Evolutionary conservation across 2,329 filamentous ascomycete genomes (phyloP).

Genomic region (Aureobasidium subglaciale): DNA sequence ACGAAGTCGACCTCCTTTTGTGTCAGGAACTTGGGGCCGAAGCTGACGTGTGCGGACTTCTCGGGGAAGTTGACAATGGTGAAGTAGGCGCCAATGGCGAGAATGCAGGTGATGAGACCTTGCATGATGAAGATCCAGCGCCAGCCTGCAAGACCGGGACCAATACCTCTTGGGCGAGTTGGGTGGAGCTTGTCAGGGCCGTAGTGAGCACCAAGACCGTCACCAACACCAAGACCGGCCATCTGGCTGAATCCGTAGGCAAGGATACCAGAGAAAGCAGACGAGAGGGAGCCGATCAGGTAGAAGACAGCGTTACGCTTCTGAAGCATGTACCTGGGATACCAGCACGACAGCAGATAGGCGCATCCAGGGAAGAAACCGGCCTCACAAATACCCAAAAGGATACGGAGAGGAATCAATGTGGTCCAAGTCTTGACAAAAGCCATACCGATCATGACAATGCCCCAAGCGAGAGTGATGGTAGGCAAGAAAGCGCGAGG

Average conservation of each 20-base stretch:
- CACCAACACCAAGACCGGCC: slow-evolving; percentile 40
- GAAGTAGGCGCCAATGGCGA: slow-evolving; percentile 36
- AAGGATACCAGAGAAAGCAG: slow-evolving; percentile 41
- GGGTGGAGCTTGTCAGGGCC: slow-evolving; percentile 26
- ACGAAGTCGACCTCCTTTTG: slow-evolving; percentile 42
- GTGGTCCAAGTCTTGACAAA: slow-evolving; percentile 49
- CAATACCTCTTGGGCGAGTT: slow-evolving; percentile 19
- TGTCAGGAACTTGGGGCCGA: slow-evolving; percentile 37
- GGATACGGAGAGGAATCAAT: slow-evolving; percentile 48
- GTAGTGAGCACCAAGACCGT: slow-evolving; percentile 27
- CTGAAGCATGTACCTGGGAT: slow-evolving; percentile 31
- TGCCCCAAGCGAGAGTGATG: slow-evolving; percentile 51
- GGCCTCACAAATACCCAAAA: slow-evolving; percentile 59
- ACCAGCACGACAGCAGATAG: slow-evolving; percentile 43
- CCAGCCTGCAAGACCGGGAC: slow-evolving; percentile 37
- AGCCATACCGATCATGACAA: slow-evolving; percentile 55
- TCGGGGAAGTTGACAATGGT: slow-evolving; percentile 40
- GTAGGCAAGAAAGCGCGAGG: slow-evolving; percentile 28
- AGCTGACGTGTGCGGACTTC: slow-evolving; percentile 20
- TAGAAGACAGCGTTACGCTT: slow-evolving; percentile 43
- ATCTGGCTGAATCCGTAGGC: slow-evolving; percentile 31
- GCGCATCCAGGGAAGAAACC: slow-evolving; percentile 59
- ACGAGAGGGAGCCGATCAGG: slow-evolving; percentile 42
- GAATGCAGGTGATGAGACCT: slow-evolving; percentile 33
- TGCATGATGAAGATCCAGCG: slow-evolving; percentile 38